These are phyloP conservation scores for Saturnispora bothae DNA, from an alignment of 805 yeast species.

Conservation along the genomic window DNA sequence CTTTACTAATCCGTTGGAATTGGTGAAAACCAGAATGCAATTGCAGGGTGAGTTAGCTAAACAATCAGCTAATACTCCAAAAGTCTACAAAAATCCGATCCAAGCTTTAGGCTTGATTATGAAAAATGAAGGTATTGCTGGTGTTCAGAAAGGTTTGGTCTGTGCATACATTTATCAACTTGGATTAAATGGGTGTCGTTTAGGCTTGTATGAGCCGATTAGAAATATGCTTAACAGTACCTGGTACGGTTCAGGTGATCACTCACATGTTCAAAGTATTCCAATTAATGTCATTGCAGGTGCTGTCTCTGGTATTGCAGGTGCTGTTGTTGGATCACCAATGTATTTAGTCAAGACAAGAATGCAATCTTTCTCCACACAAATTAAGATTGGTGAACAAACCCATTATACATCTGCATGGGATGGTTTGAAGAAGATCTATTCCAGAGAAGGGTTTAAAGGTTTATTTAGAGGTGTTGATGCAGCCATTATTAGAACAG, in stretches of 20 bases:
- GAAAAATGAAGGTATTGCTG: slow-evolving; percentile 75
- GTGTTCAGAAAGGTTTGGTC: slow-evolving; percentile 79
- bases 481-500: slow-evolving; percentile 90
- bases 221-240: slow-evolving; percentile 47
- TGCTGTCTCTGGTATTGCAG: slow-evolving; percentile 74
- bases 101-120: slow-evolving; percentile 72
- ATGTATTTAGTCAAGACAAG: slow-evolving; percentile 87
- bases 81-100: slow-evolving; percentile 64
- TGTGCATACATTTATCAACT: slow-evolving; percentile 89
- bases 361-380: slow-evolving; percentile 81
- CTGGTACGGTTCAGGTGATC: slow-evolving; percentile 41
- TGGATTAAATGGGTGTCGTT: slow-evolving; percentile 85
- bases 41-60: slow-evolving; percentile 82
- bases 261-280: slow-evolving; percentile 37
- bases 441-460: slow-evolving; percentile 53
- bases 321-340: slow-evolving; percentile 86
- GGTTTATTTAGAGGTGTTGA: slow-evolving; percentile 89
- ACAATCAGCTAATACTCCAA: slow-evolving; percentile 34
- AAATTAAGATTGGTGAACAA: slow-evolving; percentile 75
- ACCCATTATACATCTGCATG: slow-evolving; percentile 66
- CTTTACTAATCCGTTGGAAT: slow-evolving; percentile 89
- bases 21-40: slow-evolving; percentile 94
- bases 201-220: slow-evolving; percentile 89
- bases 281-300: slow-evolving; percentile 71
- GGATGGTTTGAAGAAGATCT: slow-evolving; percentile 59